phyloP scores from a whole-genome alignment of 768 basidiomycete species.

The Cystoderma amianthinum region DNA sequence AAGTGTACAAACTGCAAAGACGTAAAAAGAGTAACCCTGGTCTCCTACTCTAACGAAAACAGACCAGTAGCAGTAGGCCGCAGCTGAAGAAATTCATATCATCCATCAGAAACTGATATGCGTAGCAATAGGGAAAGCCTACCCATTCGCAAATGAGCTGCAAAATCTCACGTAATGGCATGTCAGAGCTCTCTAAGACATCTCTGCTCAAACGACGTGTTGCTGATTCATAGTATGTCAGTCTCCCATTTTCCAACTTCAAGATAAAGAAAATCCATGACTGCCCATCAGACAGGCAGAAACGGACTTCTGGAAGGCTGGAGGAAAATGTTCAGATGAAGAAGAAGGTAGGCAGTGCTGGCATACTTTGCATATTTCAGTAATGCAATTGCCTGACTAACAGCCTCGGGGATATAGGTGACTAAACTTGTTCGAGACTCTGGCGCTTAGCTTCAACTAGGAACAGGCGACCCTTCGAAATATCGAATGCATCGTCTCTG shows the following conservation, averaged over 20 bases:
- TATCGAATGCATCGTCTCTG: no score
- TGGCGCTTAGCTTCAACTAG: conserved; percentile 20
- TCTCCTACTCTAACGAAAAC: no score
- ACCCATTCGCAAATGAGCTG: conserved; percentile 18
- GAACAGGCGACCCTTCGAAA: conserved; percentile 16
- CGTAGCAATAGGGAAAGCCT: conserved; percentile 7
- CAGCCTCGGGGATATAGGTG: conserved; percentile 18
- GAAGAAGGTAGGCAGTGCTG: conserved; percentile 8
- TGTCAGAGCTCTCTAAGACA: conserved; percentile 10
- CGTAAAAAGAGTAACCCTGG: no score
- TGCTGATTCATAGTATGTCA: conserved; percentile 18
- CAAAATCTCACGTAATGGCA: conserved; percentile 15
- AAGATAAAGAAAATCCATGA: conserved; percentile 23
- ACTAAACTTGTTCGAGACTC: no score
- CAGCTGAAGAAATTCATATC: conserved; percentile 9
- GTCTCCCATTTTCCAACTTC: conserved; percentile 14
- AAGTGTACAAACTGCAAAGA: no score
- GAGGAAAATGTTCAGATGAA: conserved; percentile 10
- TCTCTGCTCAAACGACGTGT: conserved; percentile 13
- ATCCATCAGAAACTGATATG: conserved; percentile 4
- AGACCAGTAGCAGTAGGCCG: no score
- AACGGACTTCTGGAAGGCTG: conserved; percentile 20
- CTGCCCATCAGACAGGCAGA: conserved; percentile 24
- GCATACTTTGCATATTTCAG: conserved; percentile 16
- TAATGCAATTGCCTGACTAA: conserved; percentile 22